Evolutionary conservation across 257 asterid species (phyloP), one percentile per base, ranked within the genome.

Genomic region (Leonotis leonurus): DNA sequence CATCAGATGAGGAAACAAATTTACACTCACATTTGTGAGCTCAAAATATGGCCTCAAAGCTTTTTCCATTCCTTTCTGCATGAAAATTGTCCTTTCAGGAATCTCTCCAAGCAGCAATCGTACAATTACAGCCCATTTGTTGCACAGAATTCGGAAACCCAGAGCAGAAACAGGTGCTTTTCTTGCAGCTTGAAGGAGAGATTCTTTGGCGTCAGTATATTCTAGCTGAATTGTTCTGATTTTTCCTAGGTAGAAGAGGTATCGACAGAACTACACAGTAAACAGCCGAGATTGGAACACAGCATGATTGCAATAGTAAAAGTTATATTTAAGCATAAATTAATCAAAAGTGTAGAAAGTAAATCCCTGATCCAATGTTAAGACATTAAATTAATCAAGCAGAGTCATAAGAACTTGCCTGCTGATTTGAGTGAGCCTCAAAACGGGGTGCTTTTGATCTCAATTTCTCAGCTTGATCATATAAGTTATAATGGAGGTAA

Each of bases 381-480:
- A 51, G 30, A 48, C 5, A 36, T 51, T 54, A 17, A 49, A 64
- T 13, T 18, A 59, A 46, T 49, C 32, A 54, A 68, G 54, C 35
- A 53, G 64, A 50, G 62, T 21, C 56, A 20, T 27, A 35, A 24
- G 59, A 69, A 79, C 41, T 78, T 83, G 73, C 96, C 96, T 90
- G 98, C 72, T 85, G 95, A 75, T 90, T 90, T 16, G 98, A 90
- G 73, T 88, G 96, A 71, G 95, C 96, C 83, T 90, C 98, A 75
- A 90, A 90, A 49, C 89, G 91, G 29, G 96, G 98, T 17, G 98
- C 96, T 87, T 90, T 90, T 54, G 96, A 84, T 77, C 98, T 82
- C 81, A 90, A 72, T 75, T 90, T 90, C 80, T 90, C 98, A 0
- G 98, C 98, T 77, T 90, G 95, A 77, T 90, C 98, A 71, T 90